These are phyloP conservation scores for Amauroascus verrucosus DNA, from an alignment of 2,329 filamentous ascomycete species.

Conservation along the genomic window DNA sequence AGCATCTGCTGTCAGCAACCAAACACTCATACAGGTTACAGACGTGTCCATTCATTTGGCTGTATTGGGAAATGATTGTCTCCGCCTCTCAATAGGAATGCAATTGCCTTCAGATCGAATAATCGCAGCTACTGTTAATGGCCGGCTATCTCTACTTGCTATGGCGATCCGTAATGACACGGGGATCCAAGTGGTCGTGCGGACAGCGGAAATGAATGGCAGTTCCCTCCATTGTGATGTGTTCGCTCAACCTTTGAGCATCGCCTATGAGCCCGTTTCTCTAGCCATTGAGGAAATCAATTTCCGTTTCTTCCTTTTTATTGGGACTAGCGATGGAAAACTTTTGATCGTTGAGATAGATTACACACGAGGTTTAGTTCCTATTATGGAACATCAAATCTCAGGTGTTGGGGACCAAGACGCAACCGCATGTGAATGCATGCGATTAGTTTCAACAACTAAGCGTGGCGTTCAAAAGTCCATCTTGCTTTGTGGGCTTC, in stretches of 20 bases:
- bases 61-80: slow-evolving; percentile 17
- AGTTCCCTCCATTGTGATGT: slow-evolving; percentile 19
- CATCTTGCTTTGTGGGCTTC: slow-evolving; percentile 37
- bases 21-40: slow-evolving; percentile 37
- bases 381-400: slow-evolving; percentile 22
- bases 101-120: slow-evolving; percentile 18
- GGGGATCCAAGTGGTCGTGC: slow-evolving; percentile 24
- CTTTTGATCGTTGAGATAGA: slow-evolving; percentile 24
- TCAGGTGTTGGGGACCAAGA: slow-evolving; percentile 21
- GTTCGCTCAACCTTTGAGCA: slow-evolving; percentile 18
- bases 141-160: slow-evolving; percentile 23
- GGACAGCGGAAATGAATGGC: slow-evolving; percentile 18
- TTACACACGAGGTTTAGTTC: slow-evolving; percentile 19
- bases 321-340: slow-evolving; percentile 33
- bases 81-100: slow-evolving; percentile 21
- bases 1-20: slow-evolving; percentile 29
- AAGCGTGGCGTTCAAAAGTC: slow-evolving; percentile 15
- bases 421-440: slow-evolving; percentile 29
- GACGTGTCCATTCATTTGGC: slow-evolving; percentile 28
- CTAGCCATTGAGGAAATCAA: slow-evolving; percentile 26
- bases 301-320: slow-evolving; percentile 25
- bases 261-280: slow-evolving; percentile 31
- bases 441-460: slow-evolving; percentile 23
- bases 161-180: slow-evolving; percentile 22
- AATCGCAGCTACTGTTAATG: slow-evolving; percentile 26